A percentile compares a stretch with the other conserved stretches of the same genome.
Conservation (phyloP, 495 filamentous ascomycete genomes). For the Lentithecium fluviatile region DNA sequence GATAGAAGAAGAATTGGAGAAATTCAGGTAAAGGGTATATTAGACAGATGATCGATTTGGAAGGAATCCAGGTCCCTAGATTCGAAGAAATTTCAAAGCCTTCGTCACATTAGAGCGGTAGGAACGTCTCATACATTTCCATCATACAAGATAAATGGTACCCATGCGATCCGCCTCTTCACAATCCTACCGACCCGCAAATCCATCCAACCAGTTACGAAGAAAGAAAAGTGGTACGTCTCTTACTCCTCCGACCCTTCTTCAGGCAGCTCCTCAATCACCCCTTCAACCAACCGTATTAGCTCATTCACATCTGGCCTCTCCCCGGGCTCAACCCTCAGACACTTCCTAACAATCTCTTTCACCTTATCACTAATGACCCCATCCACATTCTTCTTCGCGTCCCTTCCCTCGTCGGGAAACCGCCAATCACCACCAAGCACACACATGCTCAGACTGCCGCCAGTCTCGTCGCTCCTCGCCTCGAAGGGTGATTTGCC, state of each 20-base stretch:
- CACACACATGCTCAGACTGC: conserved; percentile 86
- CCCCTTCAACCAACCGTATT: conserved; percentile 73
- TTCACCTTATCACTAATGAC: conserved; percentile 76
- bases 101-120: too few species aligned
- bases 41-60: too few species aligned
- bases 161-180: too few species aligned
- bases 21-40: too few species aligned
- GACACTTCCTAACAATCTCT: conserved; percentile 80
- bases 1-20: too few species aligned
- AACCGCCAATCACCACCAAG: conserved; percentile 91
- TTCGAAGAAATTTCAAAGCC: too few species aligned
- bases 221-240: too few species aligned
- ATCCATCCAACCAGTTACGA: too few species aligned
- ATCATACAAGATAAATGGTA: too few species aligned
- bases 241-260: conserved; percentile 50
- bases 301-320: conserved; percentile 88
- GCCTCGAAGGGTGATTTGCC: conserved; percentile 97
- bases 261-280: conserved; percentile 71
- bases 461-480: conserved; percentile 91
- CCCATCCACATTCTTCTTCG: conserved; percentile 52
- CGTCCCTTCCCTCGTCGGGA: conserved; percentile 70
- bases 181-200: too few species aligned
- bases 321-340: conserved; percentile 89
- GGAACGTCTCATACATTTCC: too few species aligned
- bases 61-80: too few species aligned